Evolutionary conservation across 2,329 filamentous ascomycete genomes (phyloP).

Genomic region (Thelonectria rubi): DNA sequence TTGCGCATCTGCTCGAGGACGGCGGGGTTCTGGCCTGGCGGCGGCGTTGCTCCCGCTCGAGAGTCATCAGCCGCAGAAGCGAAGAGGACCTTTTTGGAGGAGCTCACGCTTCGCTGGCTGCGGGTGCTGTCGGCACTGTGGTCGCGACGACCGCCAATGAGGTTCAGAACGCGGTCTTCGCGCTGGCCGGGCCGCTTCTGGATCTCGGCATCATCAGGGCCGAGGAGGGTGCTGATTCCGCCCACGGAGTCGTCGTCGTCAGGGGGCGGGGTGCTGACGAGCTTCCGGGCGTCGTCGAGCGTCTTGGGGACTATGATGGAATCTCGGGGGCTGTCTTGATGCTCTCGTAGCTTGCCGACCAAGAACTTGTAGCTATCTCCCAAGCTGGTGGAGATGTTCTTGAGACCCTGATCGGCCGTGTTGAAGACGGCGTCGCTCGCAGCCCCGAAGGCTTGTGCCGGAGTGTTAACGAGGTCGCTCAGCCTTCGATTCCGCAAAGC

Average conservation of each 20-base stretch:
- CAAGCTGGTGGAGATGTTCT: slow-evolving; percentile 89
- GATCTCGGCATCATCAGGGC: slow-evolving; percentile 47
- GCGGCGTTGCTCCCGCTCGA: slow-evolving; percentile 32
- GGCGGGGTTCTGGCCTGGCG: slow-evolving; percentile 58
- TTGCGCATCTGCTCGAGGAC: slow-evolving; percentile 83
- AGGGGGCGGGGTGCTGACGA: slow-evolving; percentile 77
- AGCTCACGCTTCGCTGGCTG: slow-evolving; percentile 70
- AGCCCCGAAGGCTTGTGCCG: slow-evolving; percentile 81
- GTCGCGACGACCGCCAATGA: slow-evolving; percentile 80
- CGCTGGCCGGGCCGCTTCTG: slow-evolving; percentile 44
- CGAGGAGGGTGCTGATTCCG: slow-evolving; percentile 63
- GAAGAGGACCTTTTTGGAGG: slow-evolving; percentile 66
- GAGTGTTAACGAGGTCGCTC: slow-evolving; percentile 86
- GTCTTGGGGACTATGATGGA: slow-evolving; percentile 81
- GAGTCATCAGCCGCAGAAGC: slow-evolving; percentile 48
- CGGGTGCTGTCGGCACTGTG: slow-evolving; percentile 78
- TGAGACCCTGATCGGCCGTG: slow-evolving; percentile 90
- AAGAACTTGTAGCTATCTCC: slow-evolving; percentile 95
- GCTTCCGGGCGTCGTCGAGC: slow-evolving; percentile 88
- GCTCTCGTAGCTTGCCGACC: slow-evolving; percentile 85
- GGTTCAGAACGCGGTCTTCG: slow-evolving; percentile 74
- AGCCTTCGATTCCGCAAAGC: slow-evolving; percentile 76
- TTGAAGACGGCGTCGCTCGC: slow-evolving; percentile 86
- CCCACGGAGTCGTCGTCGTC: slow-evolving; percentile 72
- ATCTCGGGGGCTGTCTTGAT: slow-evolving; percentile 56